Conservation (phyloP, 805 yeast genomes). For the Zygosaccharomyces kombuchaensis region DNA sequence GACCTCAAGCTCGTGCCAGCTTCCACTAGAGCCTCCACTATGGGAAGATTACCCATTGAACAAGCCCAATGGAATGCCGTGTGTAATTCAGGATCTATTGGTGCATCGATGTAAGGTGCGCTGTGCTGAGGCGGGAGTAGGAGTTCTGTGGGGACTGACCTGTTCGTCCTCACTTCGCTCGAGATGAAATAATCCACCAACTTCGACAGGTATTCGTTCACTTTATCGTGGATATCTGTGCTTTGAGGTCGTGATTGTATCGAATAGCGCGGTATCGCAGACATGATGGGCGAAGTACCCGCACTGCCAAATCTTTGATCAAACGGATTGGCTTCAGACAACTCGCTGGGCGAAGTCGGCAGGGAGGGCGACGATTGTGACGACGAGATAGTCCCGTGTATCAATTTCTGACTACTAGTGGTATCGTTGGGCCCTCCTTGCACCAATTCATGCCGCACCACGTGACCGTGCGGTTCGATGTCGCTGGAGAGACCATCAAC, state of each 20-base stretch:
- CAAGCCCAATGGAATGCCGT: slow-evolving; percentile 98
- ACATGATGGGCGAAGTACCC: slow-evolving; percentile 33
- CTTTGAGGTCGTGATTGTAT: slow-evolving; percentile 23
- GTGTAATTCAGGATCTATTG: slow-evolving; percentile 92
- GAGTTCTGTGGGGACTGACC: slow-evolving; percentile 27
- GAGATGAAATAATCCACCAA: slow-evolving; percentile 35
- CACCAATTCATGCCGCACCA: slow-evolving; percentile 1
- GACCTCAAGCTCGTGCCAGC: slow-evolving; percentile 64
- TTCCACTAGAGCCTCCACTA: slow-evolving; percentile 68
- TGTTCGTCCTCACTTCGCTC: slow-evolving; percentile 27
- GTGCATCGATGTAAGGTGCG: slow-evolving; percentile 51
- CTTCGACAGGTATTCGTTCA: slow-evolving; percentile 30
- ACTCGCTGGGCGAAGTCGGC: slow-evolving; percentile 33
- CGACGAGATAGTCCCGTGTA: slow-evolving; percentile 15
- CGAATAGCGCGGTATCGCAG: slow-evolving; percentile 31
- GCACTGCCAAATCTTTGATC: slow-evolving; percentile 27
- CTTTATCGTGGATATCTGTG: slow-evolving; percentile 33
- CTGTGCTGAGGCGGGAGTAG: slow-evolving; percentile 31
- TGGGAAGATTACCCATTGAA: slow-evolving; percentile 79
- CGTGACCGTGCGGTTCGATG: slow-evolving; percentile 27
- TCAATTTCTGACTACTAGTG: slow-evolving; percentile 6
- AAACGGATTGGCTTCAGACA: slow-evolving; percentile 31
- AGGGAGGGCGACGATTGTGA: slow-evolving; percentile 32
- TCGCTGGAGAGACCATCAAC: slow-evolving; percentile 39
- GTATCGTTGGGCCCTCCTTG: slow-evolving; percentile 6